These are phyloP conservation scores for Aspergillus caelatus DNA, from an alignment of 2,329 filamentous ascomycete genomes.

Conservation along the genomic window DNA sequence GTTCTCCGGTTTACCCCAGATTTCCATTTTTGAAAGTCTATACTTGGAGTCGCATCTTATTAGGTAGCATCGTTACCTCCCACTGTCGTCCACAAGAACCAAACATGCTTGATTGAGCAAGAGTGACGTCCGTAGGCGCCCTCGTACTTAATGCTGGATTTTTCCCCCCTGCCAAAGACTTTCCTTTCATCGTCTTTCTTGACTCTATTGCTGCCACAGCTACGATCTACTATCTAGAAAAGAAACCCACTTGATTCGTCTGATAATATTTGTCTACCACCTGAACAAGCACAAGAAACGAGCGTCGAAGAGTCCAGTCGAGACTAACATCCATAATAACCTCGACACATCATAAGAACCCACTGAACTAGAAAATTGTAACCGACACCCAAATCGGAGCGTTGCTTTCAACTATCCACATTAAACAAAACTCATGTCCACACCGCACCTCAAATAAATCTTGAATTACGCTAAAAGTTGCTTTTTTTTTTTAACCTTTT, in stretches of 20 bases:
- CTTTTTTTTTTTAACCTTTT: conserved; percentile 12
- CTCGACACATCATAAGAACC: neutral
- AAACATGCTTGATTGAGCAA: neutral
- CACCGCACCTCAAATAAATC: neutral
- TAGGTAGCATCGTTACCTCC: neutral
- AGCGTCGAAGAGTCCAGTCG: conserved; percentile 1
- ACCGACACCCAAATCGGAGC: neutral
- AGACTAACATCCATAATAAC: neutral
- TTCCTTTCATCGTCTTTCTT: neutral
- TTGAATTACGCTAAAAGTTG: neutral
- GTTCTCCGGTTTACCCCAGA: neutral
- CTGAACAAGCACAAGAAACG: neutral
- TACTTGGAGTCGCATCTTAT: too few relatives aligned
- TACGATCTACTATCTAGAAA: neutral
- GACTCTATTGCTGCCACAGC: neutral
- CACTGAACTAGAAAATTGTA: neutral
- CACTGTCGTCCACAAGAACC: neutral
- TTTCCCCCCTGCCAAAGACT: neutral
- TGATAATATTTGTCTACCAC: neutral
- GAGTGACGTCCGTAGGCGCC: neutral
- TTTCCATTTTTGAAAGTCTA: neutral
- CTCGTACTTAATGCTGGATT: neutral
- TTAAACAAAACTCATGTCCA: neutral
- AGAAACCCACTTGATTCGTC: neutral
- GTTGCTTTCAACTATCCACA: neutral